phyloP scores from a whole-genome alignment of 2,329 filamentous ascomycete genomes.

The Claviceps monticola region DNA sequence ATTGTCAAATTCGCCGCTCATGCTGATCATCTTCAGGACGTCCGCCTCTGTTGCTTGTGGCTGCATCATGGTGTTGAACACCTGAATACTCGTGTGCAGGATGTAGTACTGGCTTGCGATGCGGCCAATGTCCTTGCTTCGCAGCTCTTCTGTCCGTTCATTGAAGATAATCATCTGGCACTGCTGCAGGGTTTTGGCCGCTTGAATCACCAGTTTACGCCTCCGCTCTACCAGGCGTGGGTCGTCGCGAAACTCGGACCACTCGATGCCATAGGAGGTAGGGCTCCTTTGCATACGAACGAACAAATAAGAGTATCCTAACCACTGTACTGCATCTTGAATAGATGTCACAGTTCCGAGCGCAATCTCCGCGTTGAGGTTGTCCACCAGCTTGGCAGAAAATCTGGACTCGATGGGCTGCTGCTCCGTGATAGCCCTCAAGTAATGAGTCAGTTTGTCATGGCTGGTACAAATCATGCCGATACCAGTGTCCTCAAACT shows the following conservation, averaged over 20 bases:
- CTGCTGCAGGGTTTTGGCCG: constrained; percentile 72
- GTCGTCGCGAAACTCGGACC: constrained; percentile 79
- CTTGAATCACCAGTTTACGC: constrained; percentile 74
- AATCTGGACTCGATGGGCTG: constrained; percentile 97
- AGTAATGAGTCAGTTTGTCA: constrained; percentile 84
- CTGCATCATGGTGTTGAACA: constrained; percentile 93
- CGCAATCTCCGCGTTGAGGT: constrained; percentile 88
- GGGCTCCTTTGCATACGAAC: constrained; percentile 92
- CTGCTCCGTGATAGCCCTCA: constrained; percentile 86
- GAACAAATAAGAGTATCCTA: constrained; percentile 94
- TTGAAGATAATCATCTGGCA: constrained; percentile 99
- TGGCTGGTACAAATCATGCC: constrained; percentile 96
- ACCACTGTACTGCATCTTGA: constrained; percentile 86
- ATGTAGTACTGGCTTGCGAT: constrained; percentile 98
- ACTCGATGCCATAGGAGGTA: constrained; percentile 87
- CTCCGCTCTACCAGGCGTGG: constrained; percentile 75
- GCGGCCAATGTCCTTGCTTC: constrained; percentile 86
- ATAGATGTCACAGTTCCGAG: constrained; percentile 92
- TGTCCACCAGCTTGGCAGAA: constrained; percentile 86
- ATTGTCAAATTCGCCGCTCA: constrained; percentile 97
- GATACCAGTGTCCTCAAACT: constrained; percentile 95
- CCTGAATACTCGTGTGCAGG: constrained; percentile 79
- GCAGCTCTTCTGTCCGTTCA: constrained; percentile 80
- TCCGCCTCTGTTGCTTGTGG: constrained; percentile 79
- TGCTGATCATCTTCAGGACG: constrained; percentile 88